Evolutionary conservation across 1,139 yeast species (phyloP), one percentile per base, ranked within the genome.

Genomic region (Chernovozyma aurita): DNA sequence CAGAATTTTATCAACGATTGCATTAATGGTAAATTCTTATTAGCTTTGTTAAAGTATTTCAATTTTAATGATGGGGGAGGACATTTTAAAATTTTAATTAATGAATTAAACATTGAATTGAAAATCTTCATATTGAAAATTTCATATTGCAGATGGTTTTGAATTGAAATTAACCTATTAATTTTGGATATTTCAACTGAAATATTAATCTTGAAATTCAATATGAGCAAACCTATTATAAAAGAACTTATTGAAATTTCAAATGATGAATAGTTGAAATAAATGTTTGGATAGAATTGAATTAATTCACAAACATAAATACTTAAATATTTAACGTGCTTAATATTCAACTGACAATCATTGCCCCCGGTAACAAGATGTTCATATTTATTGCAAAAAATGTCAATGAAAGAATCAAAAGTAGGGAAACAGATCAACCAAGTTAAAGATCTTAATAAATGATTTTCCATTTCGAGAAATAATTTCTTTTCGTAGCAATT

Each of bases 391-490:
- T 72, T 61, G 52, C 67, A 57, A 48, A 68, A 69, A 36, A 80
- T 56, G 49, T 81, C 87, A 41, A 80, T 62, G 47, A 78, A 79
- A 4, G 74, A 61, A 55, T 80, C 87, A 47, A 77, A 73, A 7
- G 85, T 77, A 18, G 85, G 78, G 33, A 68, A 58, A 35, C 71
- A 64, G 31, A 78, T 63, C 48, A 70, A 63, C 85, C 85, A 79
- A 38, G 70, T 65, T 40, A 78, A 59, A 6, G 76, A 64, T 57
- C 76, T 79, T 42, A 82, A 61, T 32, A 82, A 69, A 48, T 78
- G 82, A 43, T 79, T 70, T 53, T 83, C 92, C 79, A 80, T 78
- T 49, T 78, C 81, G 40, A 78, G 61, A 50, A 83, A 81, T 38
- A 78, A 65, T 40, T 71, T 66, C 45, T 76, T 76, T 30, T 76